A percentile compares a stretch with the other conserved stretches of the same genome.
Evolutionary conservation across 805 yeast species (phyloP).

Genomic region (Metschnikowia drakensbergensis): DNA sequence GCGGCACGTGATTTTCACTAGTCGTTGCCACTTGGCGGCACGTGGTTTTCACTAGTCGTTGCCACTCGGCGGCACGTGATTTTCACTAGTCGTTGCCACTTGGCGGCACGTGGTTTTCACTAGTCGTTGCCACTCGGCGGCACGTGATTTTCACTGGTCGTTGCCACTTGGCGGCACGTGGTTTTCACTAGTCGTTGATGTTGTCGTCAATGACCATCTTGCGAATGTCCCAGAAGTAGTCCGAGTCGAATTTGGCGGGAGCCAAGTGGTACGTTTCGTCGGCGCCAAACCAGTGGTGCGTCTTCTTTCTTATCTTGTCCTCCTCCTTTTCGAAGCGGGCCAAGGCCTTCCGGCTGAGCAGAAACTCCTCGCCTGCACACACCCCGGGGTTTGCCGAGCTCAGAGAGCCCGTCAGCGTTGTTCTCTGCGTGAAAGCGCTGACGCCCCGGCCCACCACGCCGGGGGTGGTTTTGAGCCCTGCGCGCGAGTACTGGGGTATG

Average conservation of each 20-base stretch:
- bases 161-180: not conserved
- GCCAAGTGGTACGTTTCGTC: conserved; percentile 24
- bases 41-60: not conserved
- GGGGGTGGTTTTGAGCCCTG: not conserved
- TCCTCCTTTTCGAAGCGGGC: conserved; percentile 37
- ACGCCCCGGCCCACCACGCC: conserved; percentile 23
- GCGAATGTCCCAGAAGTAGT: conserved; percentile 41
- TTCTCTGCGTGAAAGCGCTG: conserved; percentile 37
- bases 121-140: too few relatives aligned
- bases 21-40: too few relatives aligned
- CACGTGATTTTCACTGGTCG: not conserved
- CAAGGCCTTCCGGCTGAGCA: conserved; percentile 24
- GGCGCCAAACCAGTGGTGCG: conserved; percentile 36
- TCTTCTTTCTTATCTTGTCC: conserved; percentile 30
- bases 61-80: too few relatives aligned
- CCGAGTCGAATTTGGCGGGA: conserved; percentile 18
- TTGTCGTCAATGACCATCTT: conserved; percentile 39
- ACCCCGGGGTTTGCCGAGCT: conserved; percentile 10
- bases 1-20: not conserved
- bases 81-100: not conserved
- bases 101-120: not conserved
- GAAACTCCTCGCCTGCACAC: conserved; percentile 25
- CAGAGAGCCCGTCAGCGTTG: conserved; percentile 28
- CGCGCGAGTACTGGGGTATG: conserved; percentile 12
- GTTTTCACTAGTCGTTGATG: not conserved